These are phyloP conservation scores for Solanum peruvianum DNA, from an alignment of 257 asterid genomes.

Conservation along the genomic window DNA sequence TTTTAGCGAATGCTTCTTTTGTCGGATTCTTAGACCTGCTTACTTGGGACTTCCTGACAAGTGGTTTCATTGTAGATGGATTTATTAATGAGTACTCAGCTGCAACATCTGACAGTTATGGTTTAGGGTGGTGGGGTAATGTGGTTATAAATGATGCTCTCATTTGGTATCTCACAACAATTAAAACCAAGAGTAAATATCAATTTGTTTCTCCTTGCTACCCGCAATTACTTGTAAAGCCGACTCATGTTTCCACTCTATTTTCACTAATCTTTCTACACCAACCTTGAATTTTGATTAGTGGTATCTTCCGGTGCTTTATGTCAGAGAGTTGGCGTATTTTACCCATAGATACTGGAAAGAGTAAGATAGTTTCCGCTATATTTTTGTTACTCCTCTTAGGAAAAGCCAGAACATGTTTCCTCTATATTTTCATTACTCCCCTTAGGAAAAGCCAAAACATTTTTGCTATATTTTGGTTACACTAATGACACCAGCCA, in stretches of 20 bases:
- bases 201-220: neutral
- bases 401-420: neutral
- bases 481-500: neutral
- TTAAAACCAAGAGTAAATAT: neutral
- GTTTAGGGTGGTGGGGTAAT: neutral
- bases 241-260: neutral
- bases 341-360: neutral
- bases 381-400: neutral
- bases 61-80: neutral
- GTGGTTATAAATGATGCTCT: neutral
- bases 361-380: neutral
- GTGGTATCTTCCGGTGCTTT: neutral
- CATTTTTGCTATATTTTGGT: neutral
- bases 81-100: neutral
- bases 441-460: neutral
- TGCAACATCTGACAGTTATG: neutral
- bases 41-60: neutral
- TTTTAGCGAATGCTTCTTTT: neutral
- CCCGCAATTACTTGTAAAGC: neutral
- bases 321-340: neutral
- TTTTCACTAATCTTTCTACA: neutral
- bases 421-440: neutral
- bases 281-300: neutral
- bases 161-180: neutral
- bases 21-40: neutral